A percentile compares a stretch with the other conserved stretches of the same genome.
Conservation (phyloP, 176 grass and related monocot species). For the Cocos nucifera region DNA sequence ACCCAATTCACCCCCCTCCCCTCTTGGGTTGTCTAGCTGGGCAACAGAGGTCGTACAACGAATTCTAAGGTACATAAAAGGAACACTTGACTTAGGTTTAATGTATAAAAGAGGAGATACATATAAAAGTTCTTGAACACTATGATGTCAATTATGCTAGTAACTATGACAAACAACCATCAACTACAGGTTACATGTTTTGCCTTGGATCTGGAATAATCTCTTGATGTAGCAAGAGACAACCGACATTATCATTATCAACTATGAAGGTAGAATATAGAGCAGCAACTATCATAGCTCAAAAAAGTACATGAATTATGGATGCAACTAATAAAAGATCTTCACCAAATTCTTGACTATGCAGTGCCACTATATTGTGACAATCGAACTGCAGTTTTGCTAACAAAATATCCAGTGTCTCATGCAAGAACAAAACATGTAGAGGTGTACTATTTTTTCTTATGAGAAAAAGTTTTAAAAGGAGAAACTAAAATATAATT, state of each 20-base stretch:
- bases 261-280: background rate
- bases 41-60: background rate
- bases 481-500: too few species aligned
- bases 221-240: background rate
- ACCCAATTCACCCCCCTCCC: too few species aligned
- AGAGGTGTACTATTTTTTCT: too few species aligned
- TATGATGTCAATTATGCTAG: background rate
- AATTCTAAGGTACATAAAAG: background rate
- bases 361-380: background rate
- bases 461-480: too few species aligned
- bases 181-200: background rate
- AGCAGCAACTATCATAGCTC: background rate
- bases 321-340: background rate
- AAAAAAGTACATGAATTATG: background rate
- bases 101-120: too few species aligned
- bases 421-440: too few species aligned
- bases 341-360: background rate
- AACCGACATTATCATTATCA: background rate
- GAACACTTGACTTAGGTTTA: background rate
- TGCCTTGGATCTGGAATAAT: background rate
- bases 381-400: background rate
- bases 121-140: too few species aligned
- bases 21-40: too few species aligned
- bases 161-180: background rate
- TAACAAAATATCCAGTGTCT: too few species aligned